Base-by-base conservation (phyloP, 1,139 yeast species). In the Yamadazyma epiphylla region DNA sequence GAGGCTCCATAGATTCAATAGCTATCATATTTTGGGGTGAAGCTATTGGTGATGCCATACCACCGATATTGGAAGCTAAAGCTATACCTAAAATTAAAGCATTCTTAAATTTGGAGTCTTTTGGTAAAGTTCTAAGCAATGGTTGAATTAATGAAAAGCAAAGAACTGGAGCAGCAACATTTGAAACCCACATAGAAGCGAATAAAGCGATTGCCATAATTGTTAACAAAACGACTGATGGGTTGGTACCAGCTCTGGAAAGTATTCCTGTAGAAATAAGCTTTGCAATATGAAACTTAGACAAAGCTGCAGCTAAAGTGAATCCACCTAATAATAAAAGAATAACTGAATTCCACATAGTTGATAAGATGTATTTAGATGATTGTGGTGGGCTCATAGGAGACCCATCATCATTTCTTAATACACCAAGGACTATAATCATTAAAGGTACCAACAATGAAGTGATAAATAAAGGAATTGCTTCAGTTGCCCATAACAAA, bases 41-140 rank as follows among this genome's bases (percentile, higher is more conserved):
- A 0, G 88, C 79, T 39, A 81, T 81, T 11, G 89, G 89, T n/a
- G 85, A 77, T 0, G 87, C 77, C 85, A 81, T 78, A 43, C 89
- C 89, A 22, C 86, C 88, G 28, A 80, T 59, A 48, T 81, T 80
- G 7, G 86, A 80, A 6, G 85, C 79, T 23, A 81, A 60, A 0
- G 89, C 89, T 37, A 81, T 79, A 35, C 88, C 87, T 38, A 81
- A 60, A 24, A 80, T 77, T 33, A 81, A 63, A 1, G 87, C 81
- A 42, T 74, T 69, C 10, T 74, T 78, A 48, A 80, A 78, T 26
- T 70, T 75, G 0, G 82, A 70, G 9, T 74, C 80, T 26, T 73
- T 71, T 5, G 82, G 80, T 27, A 80, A 57, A 1, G 82, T 74
- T 45, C 84, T 70, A 33, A 80, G 60, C 15, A 81, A 60, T 9